phyloP scores from a whole-genome alignment of 768 basidiomycete species.

The Macrocybe gigantea region DNA sequence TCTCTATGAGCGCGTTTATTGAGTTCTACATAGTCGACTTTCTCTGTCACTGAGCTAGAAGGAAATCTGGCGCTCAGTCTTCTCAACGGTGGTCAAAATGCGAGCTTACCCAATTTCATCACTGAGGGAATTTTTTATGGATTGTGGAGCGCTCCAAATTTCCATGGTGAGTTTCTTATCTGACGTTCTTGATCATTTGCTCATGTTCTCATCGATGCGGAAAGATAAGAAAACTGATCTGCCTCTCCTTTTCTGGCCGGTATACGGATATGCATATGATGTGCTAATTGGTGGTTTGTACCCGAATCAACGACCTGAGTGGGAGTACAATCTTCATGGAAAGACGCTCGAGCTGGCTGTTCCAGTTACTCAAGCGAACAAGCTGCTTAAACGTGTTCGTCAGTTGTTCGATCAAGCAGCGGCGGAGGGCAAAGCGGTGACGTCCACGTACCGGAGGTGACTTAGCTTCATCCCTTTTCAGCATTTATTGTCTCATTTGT shows the following conservation, averaged over 20 bases:
- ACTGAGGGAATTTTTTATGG: constrained; percentile 25
- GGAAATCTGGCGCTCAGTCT: constrained; percentile 20
- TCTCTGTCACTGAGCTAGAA: constrained; percentile 25
- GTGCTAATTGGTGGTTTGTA: constrained; percentile 32
- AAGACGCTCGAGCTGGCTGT: constrained; percentile 29
- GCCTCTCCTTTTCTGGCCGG: constrained; percentile 27
- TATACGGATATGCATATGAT: constrained; percentile 27
- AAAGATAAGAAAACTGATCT: constrained; percentile 24
- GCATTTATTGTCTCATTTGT: neutral
- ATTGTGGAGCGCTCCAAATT: constrained; percentile 27
- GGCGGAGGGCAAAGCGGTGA: constrained; percentile 27
- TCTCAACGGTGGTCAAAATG: constrained; percentile 26
- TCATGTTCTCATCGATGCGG: neutral
- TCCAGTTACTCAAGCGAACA: constrained; percentile 24
- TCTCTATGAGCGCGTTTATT: too few relatives aligned
- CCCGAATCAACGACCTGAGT: constrained; percentile 23
- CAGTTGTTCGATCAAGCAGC: constrained; percentile 27
- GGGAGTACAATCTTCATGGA: constrained; percentile 29
- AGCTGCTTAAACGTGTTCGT: constrained; percentile 23
- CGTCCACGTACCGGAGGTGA: constrained; percentile 28
- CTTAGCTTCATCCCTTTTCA: neutral
- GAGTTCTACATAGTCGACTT: constrained; percentile 20
- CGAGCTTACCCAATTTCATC: constrained; percentile 24
- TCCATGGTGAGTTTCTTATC: constrained; percentile 21
- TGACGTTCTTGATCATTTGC: neutral